Base-by-base conservation (phyloP, 1,139 yeast genomes). In the Martiniozyma asiatica region DNA sequence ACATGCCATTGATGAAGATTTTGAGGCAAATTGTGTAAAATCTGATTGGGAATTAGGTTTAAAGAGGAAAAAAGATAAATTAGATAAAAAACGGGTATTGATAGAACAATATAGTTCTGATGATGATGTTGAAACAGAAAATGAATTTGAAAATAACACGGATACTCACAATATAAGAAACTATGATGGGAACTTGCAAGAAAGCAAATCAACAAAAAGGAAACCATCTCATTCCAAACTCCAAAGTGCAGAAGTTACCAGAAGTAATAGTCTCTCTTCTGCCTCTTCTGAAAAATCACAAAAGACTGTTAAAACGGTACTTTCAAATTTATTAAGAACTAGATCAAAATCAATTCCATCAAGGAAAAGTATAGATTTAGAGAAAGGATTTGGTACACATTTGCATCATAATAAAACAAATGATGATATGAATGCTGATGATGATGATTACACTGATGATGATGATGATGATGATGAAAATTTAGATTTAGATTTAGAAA, bases 1-100 rank as follows among this genome's bases (percentile, higher is more conserved):
- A 20, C 22, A 34, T 8, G 32, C 38, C 16, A 39, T 47, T 27
- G 41, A 38, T 25, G 37, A 40, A 22, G 55, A 50, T 33, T 49
- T 51, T 22, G 51, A 51, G 33, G 38, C 42, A 3, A 54, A 48
- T 26, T 49, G 48, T 27, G 45, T 38, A 15, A 38, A 14, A 8
- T 20, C 26, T 7, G n/a, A n/a, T n/a, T 17, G 18, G 18, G 29
- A 21, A 25, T n/a, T 29, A 15, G 29, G 27, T 11, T 20, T 32
- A 4, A 32, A 35, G 18, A 35, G 31, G 14, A 34, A 31, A 19
- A 27, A 34, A 9, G 33, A 39, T 5, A 19, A 33, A 3, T 12
- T 19, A 5, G 28, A 29, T 17, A 20, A 28, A 9, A 29, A 25
- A 21, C 10, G 25, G 29, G 27, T 21, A 21, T 22, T 28, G 11